Base-by-base conservation (phyloP, 2,329 filamentous ascomycete genomes). In the Stachybotrys echinatus region DNA sequence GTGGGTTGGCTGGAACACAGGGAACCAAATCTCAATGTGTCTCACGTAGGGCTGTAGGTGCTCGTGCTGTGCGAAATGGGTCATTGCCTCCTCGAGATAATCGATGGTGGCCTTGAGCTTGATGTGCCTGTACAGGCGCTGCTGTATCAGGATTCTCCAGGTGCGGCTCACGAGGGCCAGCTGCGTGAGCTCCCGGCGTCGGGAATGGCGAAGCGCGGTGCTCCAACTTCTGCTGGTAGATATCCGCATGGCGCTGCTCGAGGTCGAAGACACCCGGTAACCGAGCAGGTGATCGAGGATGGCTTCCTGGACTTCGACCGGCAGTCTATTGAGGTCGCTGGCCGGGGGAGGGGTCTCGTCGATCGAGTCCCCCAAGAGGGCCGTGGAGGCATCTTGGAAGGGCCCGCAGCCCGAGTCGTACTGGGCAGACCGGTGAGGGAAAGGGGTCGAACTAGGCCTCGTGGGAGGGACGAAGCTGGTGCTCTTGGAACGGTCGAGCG, bases 21-120 rank as follows among this genome's bases (percentile, higher is more conserved):
- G 87, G 54, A 90, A 87, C 85, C 87, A 90, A 40, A 89, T 75
- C 66, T 90, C 87, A 52, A 89, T 78, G 60, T 90, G 87, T 55
- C 83, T 84, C 52, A 90, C 81, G 56, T 88, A 82, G 8, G 68
- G 58, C 19, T 79, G 75, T 6, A 90, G 76, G 58, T 87, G 80
- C 23, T 75, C 71, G 52, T 83, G 76, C 10, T 66, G 56, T 17
- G 69, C 65, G 56, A 90, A 87, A 72, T 85, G 89, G 31, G 69
- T 55, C 54, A 79, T 72, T 6, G 85, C 80, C 45, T 82, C 74
- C 40, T 78, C 69, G 39, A 88, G 68, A 17, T 79, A 84, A n/a
- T 79, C 74, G 37, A 79, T 71, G 0, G 85, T 88, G 1, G 84
- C 87, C 68, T 88, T 87, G 57, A 90, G 72, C 66, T 89, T 89